Percentiles rank a stretch among this genome's conserved stretches.
These are phyloP conservation scores for Aureobasidium sp. DNA, from an alignment of 2,329 filamentous ascomycete genomes.

Conservation along the genomic window DNA sequence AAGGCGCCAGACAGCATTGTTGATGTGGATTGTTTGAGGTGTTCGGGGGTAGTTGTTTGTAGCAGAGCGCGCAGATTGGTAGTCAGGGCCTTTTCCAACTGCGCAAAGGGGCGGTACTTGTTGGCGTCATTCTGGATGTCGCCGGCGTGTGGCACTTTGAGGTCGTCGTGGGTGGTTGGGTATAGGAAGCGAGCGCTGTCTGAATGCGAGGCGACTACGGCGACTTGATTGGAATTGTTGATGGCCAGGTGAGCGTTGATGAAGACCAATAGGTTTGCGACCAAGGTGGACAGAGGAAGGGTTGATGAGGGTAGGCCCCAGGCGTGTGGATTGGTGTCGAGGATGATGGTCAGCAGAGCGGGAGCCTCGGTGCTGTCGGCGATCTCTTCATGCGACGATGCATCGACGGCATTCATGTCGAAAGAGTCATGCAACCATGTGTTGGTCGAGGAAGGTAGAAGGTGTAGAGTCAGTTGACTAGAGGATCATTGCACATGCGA, in stretches of 20 bases:
- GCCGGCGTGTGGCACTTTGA: slow-evolving; percentile 19
- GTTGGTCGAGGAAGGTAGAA: background rate
- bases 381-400: slow-evolving; percentile 37
- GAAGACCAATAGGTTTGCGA: slow-evolving; percentile 89
- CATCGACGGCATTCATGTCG: slow-evolving; percentile 59
- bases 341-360: slow-evolving; percentile 79
- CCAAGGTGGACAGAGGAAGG: slow-evolving; percentile 72
- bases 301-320: slow-evolving; percentile 71
- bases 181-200: slow-evolving; percentile 87
- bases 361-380: slow-evolving; percentile 42
- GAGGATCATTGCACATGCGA: background rate
- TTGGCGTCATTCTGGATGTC: slow-evolving; percentile 48
- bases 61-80: slow-evolving; percentile 67
- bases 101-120: slow-evolving; percentile 87
- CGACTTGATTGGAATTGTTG: slow-evolving; percentile 87
- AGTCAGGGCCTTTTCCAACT: slow-evolving; percentile 75
- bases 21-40: slow-evolving; percentile 61
- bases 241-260: slow-evolving; percentile 94
- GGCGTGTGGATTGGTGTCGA: slow-evolving; percentile 94
- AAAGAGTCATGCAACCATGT: slow-evolving; percentile 11
- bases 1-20: slow-evolving; percentile 87
- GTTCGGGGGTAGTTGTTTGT: slow-evolving; percentile 53
- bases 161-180: slow-evolving; percentile 42
- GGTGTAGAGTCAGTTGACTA: background rate
- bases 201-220: slow-evolving; percentile 81